Percentiles rank a stretch among this genome's conserved stretches.
phyloP scores from a whole-genome alignment of 495 filamentous ascomycete species.

The Amphirosellinia nigrospora region DNA sequence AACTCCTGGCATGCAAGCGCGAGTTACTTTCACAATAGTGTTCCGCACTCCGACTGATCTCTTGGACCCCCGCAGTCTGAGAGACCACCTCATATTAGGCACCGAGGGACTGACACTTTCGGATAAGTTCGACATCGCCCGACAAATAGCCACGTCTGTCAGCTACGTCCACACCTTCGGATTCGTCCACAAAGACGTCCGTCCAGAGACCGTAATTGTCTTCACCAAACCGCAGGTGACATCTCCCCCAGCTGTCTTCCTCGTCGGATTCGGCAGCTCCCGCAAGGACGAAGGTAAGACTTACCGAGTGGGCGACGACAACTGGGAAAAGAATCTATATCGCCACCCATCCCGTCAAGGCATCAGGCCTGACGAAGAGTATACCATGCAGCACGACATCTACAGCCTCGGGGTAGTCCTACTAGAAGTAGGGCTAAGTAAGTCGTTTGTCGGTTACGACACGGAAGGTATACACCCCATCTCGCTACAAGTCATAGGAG shows the following conservation, averaged over 20 bases:
- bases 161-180: conserved; percentile 53
- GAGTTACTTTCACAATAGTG: conserved; percentile 1
- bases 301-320: conserved; percentile 43
- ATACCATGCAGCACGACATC: conserved; percentile 66
- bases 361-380: conserved; percentile 42
- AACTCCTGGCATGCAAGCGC: not conserved
- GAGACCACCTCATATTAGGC: not conserved
- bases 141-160: conserved; percentile 47
- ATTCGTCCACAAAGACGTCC: conserved; percentile 62
- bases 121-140: conserved; percentile 38
- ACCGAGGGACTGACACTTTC: not conserved
- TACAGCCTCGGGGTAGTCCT: conserved; percentile 68
- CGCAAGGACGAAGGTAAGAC: conserved; percentile 47
- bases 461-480: not conserved
- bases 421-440: conserved; percentile 65
- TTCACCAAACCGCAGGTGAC: conserved; percentile 36
- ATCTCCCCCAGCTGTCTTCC: conserved; percentile 31
- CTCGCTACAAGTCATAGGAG: not conserved
- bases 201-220: conserved; percentile 56
- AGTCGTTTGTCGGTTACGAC: conserved; percentile 48
- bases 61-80: not conserved
- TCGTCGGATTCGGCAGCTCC: conserved; percentile 54
- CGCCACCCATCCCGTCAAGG: conserved; percentile 61
- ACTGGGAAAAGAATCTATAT: conserved; percentile 58
- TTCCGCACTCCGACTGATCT: not conserved